Percentiles rank a stretch among this genome's conserved stretches.
Evolutionary conservation across 192 early-diverging fungal species (phyloP).

Genomic region (Jimgerdemannia flammicorona): DNA sequence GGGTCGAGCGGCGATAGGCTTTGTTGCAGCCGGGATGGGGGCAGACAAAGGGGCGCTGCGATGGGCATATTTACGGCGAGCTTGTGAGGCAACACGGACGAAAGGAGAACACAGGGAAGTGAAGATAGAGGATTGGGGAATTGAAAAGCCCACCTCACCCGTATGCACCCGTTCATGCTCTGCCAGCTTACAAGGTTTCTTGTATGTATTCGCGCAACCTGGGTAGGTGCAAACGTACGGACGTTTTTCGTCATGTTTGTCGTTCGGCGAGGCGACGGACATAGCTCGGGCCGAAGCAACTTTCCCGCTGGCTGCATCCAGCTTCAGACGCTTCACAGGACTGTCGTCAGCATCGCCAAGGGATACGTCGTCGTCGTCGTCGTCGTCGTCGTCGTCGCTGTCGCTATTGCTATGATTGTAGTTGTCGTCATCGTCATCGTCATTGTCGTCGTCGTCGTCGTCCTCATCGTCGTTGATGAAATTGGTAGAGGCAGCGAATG

Average conservation of each 20-base stretch:
- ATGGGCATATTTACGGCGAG: background rate
- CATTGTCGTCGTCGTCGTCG: background rate
- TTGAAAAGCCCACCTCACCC: slow-evolving; percentile 22
- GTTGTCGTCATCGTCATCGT: background rate
- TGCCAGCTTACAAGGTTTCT: slow-evolving; percentile 24
- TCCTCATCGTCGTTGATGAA: background rate
- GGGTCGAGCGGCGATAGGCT: slow-evolving; percentile 26
- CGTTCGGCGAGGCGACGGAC: background rate
- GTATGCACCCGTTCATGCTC: slow-evolving; percentile 36
- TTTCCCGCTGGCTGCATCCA: background rate
- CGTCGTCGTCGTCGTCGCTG: background rate
- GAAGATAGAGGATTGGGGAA: background rate
- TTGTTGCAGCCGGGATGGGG: slow-evolving; percentile 25
- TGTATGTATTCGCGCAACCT: slow-evolving; percentile 30
- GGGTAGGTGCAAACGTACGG: slow-evolving; percentile 22
- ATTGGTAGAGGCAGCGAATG: no score
- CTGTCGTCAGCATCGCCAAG: background rate
- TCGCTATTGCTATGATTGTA: background rate
- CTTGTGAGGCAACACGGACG: background rate
- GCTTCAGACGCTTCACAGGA: background rate
- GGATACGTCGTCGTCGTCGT: background rate
- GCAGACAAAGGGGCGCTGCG: slow-evolving; percentile 39
- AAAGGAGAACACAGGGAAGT: background rate
- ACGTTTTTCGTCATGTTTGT: background rate
- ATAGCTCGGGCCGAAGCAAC: background rate